Evolutionary conservation across 2,329 filamentous ascomycete species (phyloP), one percentile per base, ranked within the genome.

Genomic region (Xylaria sp.): DNA sequence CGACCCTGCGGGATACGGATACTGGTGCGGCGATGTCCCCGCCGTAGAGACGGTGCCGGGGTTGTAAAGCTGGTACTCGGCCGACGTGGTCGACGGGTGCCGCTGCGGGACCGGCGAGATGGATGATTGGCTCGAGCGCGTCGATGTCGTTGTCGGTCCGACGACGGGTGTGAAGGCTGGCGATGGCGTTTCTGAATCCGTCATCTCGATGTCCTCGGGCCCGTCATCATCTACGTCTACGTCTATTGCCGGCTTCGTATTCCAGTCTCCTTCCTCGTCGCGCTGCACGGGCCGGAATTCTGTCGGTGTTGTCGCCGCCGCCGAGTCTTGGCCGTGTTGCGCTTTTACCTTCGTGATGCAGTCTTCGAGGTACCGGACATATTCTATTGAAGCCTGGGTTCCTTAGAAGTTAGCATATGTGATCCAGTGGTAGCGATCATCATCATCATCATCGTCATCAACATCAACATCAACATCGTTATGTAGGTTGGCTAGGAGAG

Each of bases 301-400:
- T 11, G 73, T 67, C 1, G 72, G 73, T 2, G 67, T 72, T 1
- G 77, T 31, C 9, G 42, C 42, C 25, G 29, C 39, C 20, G 29
- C 25, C 6, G 61, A 39, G 9, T 59, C 53, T 1, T 79, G 79
- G 42, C 81, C 78, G 63, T 81, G 80, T 65, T 86, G 84, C 5
- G 85, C 85, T 78, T 97, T 94, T 62, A 98, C 84, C 74, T 95
- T 92, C 36, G 85, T 79, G 42, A 97, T 89, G 74, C 95, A 98
- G 76, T 93, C 90, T 77, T 98, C 92, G 15, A 99, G 87, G 77
- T 99, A 99, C 67, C 92, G 91, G 70, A 98, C 89, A 74, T 99
- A 98, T 74, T 98, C 96, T 67, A 98, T 98, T 53, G 94, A 96
- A 5, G 95, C 95, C 94, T 97, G 70, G 3, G 25, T 1, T 31